A percentile compares a stretch with the other conserved stretches of the same genome.
These are phyloP conservation scores for Aspergillus phoenicis DNA, from an alignment of 2,329 filamentous ascomycete genomes.

Conservation along the genomic window DNA sequence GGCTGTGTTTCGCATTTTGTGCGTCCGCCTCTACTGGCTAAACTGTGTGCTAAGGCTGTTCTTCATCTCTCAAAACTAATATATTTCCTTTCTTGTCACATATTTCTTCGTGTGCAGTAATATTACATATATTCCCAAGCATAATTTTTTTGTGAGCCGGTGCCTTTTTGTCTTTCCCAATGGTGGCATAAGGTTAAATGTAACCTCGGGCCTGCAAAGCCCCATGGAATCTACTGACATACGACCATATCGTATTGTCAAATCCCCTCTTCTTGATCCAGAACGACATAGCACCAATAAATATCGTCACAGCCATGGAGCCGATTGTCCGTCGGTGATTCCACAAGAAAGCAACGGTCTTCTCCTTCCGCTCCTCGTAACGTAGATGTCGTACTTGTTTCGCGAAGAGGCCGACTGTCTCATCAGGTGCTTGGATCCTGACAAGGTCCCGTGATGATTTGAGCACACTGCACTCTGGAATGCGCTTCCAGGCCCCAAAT, in stretches of 20 bases:
- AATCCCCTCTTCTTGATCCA: constrained; percentile 59
- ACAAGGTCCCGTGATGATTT: constrained; percentile 71
- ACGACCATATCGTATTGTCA: constrained; percentile 39
- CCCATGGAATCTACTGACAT: constrained; percentile 32
- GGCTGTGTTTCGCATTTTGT: not conserved
- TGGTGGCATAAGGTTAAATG: not conserved
- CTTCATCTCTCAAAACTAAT: not conserved
- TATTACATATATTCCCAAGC: not conserved
- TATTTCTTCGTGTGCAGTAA: not conserved
- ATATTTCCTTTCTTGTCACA: not conserved
- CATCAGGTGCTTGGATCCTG: constrained; percentile 60
- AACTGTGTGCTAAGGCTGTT: not conserved
- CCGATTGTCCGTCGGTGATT: constrained; percentile 67
- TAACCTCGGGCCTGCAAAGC: constrained; percentile 24
- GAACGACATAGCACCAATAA: constrained; percentile 69
- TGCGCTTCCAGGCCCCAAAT: constrained; percentile 65
- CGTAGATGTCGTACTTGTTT: constrained; percentile 72
- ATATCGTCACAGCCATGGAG: constrained; percentile 64
- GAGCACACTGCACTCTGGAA: constrained; percentile 77
- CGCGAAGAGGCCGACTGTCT: constrained; percentile 70
- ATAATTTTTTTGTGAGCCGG: not conserved
- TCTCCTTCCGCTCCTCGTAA: constrained; percentile 62
- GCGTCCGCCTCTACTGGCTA: not conserved
- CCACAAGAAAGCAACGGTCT: constrained; percentile 57
- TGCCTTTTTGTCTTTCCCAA: not conserved